phyloP scores from a whole-genome alignment of 2,329 filamentous ascomycete species.

The Seiridium cupressi region DNA sequence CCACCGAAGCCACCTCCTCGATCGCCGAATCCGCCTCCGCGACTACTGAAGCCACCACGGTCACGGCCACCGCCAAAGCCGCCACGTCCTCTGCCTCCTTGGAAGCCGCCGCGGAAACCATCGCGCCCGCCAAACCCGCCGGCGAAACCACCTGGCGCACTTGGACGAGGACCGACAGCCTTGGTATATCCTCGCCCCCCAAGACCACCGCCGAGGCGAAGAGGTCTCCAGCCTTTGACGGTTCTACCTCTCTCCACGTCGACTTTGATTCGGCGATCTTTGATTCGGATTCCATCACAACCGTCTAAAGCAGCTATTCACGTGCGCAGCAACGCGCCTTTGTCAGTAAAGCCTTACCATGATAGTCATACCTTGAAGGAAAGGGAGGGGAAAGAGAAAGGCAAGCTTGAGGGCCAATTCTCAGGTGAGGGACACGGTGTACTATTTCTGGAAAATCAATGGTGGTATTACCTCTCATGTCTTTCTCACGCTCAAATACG shows the following conservation, averaged over 20 bases:
- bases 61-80: conserved; percentile 50
- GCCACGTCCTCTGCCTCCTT: conserved; percentile 44
- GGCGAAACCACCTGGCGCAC: conserved; percentile 59
- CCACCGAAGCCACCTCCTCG: conserved; percentile 47
- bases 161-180: conserved; percentile 68
- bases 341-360: conserved; percentile 69
- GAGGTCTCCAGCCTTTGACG: conserved; percentile 89
- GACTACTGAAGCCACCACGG: conserved; percentile 51
- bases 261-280: conserved; percentile 86
- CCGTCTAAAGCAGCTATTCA: conserved; percentile 82
- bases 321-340: conserved; percentile 56
- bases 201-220: conserved; percentile 85
- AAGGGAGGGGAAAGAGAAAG: conserved; percentile 36
- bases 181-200: conserved; percentile 94
- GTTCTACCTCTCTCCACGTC: conserved; percentile 96
- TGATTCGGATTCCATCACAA: conserved; percentile 87
- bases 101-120: conserved; percentile 54
- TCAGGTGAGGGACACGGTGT: conserved; percentile 42
- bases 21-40: conserved; percentile 45
- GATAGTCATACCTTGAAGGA: conserved; percentile 35
- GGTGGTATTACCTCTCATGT: conserved; percentile 91
- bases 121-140: conserved; percentile 57
- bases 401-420: conserved; percentile 59
- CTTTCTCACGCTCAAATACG: conserved; percentile 93
- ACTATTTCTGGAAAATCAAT: conserved; percentile 35